Base-by-base conservation (phyloP, 1,139 yeast genomes). In the Taphrina pruni region DNA sequence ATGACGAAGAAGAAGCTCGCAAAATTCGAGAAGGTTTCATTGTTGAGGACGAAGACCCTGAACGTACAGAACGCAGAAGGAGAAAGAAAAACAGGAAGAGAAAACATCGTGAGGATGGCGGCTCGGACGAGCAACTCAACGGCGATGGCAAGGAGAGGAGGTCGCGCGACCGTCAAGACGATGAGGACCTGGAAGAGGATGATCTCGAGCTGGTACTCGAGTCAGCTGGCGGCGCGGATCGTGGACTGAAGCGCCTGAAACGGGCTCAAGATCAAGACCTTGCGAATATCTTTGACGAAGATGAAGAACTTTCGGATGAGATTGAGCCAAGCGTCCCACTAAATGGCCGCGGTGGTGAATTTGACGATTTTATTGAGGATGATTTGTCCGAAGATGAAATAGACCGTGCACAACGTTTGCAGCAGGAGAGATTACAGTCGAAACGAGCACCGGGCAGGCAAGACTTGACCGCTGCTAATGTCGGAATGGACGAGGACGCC, bases 331-430 rank as follows among this genome's bases (percentile, higher is more conserved):
- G 41, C 79, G 76, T 11, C 82, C 81, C 9, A 82, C 76, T 32
- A 84, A 78, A 14, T 79, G 78, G 73, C 11, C 66, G 75, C 36
- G 71, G 74, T 74, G 96, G 92, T 76, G 99, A 94, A 77, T 88
- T 94, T 75, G 99, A 92, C 77, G 99, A 93, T 77, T 94, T 94
- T 80, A 94, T 94, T 75, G 99, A 93, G 78, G 98, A 94, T 73
- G 99, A 94, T 78, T 97, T 93, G 77, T 89, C 89, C 76, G 90
- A 96, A 3, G 97, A 92, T 75, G 97, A 91, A 74, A 97, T 91
- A 73, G 60, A 69, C 71, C 48, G 69, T 21, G 72, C 65, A 35
- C 70, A 70, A 79, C 70, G 75, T 77, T 64, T 77, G 77, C 72
- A 80, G 17, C 64, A 50, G 26, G 67, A 64, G 36, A 54, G 67